Conservation (phyloP, 1,139 yeast species). For the Diutina scorzettiae region DNA sequence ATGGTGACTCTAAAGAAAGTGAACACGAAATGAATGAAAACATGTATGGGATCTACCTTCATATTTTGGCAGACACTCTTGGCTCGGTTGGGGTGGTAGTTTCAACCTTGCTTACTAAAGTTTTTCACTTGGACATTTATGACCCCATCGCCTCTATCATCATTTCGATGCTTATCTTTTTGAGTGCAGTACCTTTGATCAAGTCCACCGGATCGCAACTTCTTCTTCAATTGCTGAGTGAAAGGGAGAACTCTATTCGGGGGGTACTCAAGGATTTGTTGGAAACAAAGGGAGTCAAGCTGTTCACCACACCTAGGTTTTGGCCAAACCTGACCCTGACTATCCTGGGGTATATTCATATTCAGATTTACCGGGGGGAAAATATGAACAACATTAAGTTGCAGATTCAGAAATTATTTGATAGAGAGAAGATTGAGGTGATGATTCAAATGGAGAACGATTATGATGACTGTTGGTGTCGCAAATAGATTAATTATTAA, state of each 20-base stretch:
- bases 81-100: conserved; percentile 95
- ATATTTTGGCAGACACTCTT: conserved; percentile 86
- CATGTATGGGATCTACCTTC: conserved; percentile 89
- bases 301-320: conserved; percentile 81
- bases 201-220: conserved; percentile 70
- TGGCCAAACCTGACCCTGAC: conserved; percentile 54
- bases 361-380: conserved; percentile 60
- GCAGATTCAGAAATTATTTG: conserved; percentile 42
- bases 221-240: conserved; percentile 45
- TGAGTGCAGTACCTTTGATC: conserved; percentile 75
- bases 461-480: conserved; percentile 51
- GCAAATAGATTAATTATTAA: conserved; percentile 8
- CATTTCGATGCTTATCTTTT: conserved; percentile 69
- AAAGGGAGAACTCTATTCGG: conserved; percentile 47
- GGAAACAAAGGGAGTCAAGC: conserved; percentile 65
- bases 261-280: conserved; percentile 56
- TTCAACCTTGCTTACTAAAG: conserved; percentile 59
- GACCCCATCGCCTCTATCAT: conserved; percentile 89
- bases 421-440: conserved; percentile 26
- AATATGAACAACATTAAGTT: conserved; percentile 49
- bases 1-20: conserved; percentile 10
- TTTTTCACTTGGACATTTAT: conserved; percentile 51
- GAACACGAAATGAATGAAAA: conserved; percentile 51
- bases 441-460: conserved; percentile 53
- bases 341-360: conserved; percentile 51